Base-by-base conservation (phyloP, 257 asterid genomes). In the Solanum pennellii region DNA sequence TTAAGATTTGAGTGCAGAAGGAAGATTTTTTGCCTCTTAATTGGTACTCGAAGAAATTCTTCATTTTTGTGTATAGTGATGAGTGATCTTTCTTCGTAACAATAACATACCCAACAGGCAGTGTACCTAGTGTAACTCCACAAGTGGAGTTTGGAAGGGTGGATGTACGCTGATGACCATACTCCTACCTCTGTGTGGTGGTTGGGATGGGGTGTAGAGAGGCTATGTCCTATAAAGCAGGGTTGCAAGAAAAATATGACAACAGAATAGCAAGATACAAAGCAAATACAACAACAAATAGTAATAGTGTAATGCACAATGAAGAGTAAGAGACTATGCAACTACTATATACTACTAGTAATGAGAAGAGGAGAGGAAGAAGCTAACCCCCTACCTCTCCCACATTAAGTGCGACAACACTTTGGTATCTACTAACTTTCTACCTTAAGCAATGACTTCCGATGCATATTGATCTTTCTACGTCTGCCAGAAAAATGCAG, bases 401-500 rank as follows among this genome's bases (percentile, higher is more conserved):
- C 72, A 65, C 72, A 11, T 65, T 11, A 65, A 65, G 72, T n/a
- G 72, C 29, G 33, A 65, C 31, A 65, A 65, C 33, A 65, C 72
- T 12, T 12, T 27, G 33, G 72, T 11, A 25, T 65, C 72, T n/a
- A n/a, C 72, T n/a, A 65, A n/a, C 33, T 25, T 65, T n/a, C 72
- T 65, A 65, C 18, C 72, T 25, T 65, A 12, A n/a, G 25, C 33
- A 65, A 12, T 65, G 16, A n/a, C 33, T 65, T 65, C 33, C 72
- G 12, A 65, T 49, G 31, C 31, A 49, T 82, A 45, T 20, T 82
- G 44, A 49, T 73, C 71, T 79, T 41, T 86, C 65, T 73, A 29
- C 77, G 75, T 87, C 86, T 89, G 42, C 72, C 94, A 97, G 99
- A 86, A 97, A 95, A 92, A 94, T 97, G 98, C 97, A 96, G 95